Conservation (phyloP, 257 asterid species). For the Przewalskia tangutica region DNA sequence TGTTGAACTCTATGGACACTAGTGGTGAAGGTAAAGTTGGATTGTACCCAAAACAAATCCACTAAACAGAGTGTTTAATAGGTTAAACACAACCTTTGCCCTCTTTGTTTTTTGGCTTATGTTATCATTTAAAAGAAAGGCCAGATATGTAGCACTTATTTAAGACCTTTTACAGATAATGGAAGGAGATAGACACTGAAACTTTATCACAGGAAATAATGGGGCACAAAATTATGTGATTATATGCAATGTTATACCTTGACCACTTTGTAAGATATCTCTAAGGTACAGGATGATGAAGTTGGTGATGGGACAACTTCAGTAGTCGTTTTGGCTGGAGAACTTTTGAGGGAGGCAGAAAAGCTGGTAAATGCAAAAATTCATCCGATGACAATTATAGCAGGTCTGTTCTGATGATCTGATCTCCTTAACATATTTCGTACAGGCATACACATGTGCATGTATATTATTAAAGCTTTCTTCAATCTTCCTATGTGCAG, state of each 20-base stretch:
- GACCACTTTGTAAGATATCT: constrained; percentile 49
- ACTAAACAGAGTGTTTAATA: not conserved
- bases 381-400: constrained; percentile 88
- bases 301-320: constrained; percentile 99
- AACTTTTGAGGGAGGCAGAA: constrained; percentile 95
- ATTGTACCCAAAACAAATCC: not conserved
- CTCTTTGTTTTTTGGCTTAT: not conserved
- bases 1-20: not conserved
- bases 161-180: not conserved
- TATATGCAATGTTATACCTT: constrained; percentile 18
- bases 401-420: constrained; percentile 36
- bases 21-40: not conserved
- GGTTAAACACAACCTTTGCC: not conserved
- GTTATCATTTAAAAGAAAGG: not conserved
- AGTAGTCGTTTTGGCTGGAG: constrained; percentile 96
- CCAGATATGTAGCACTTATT: not conserved
- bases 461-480: not conserved
- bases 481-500: not conserved
- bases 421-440: not conserved
- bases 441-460: not conserved
- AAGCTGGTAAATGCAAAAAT: constrained; percentile 82
- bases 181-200: not conserved
- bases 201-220: not conserved
- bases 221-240: not conserved
- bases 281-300: constrained; percentile 98